phyloP scores from a whole-genome alignment of 1,139 yeast genomes.

The Lodderomyces jiufengensis region DNA sequence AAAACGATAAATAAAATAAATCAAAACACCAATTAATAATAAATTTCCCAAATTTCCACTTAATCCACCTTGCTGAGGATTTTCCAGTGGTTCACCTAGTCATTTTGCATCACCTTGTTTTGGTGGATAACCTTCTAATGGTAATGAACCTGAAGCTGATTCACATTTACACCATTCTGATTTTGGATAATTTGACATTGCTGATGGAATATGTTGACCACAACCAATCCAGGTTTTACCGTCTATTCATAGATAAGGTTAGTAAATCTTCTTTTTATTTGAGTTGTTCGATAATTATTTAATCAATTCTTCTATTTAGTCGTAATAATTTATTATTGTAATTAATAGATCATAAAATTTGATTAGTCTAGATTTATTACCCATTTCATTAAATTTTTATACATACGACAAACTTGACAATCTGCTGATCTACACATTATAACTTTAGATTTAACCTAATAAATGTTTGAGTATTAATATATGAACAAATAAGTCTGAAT shows the following conservation, averaged over 20 bases:
- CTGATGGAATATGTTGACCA: constrained; percentile 40
- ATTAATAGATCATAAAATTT: no score
- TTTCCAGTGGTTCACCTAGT: constrained; percentile 4
- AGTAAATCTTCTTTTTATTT: neutral
- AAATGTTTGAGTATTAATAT: no score
- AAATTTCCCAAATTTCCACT: no score
- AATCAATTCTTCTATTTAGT: neutral
- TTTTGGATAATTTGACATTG: constrained; percentile 34
- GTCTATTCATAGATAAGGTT: constrained; percentile 16
- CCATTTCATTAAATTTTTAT: no score
- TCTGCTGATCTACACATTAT: constrained; percentile 21
- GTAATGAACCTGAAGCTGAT: constrained; percentile 15
- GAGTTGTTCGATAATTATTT: no score
- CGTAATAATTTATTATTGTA: no score
- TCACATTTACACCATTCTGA: constrained; percentile 35
- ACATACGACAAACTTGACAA: constrained; percentile 18
- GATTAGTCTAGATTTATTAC: no score
- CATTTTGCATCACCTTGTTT: constrained; percentile 16
- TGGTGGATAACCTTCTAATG: constrained; percentile 16
- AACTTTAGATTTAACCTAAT: no score
- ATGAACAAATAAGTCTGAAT: no score
- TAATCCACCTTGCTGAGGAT: no score
- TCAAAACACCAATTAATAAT: no score
- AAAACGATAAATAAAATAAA: no score
- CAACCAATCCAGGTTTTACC: constrained; percentile 44